A percentile compares a stretch with the other conserved stretches of the same genome.
These are phyloP conservation scores for Aspergillus asperescens DNA, from an alignment of 495 filamentous ascomycete genomes.

Conservation along the genomic window DNA sequence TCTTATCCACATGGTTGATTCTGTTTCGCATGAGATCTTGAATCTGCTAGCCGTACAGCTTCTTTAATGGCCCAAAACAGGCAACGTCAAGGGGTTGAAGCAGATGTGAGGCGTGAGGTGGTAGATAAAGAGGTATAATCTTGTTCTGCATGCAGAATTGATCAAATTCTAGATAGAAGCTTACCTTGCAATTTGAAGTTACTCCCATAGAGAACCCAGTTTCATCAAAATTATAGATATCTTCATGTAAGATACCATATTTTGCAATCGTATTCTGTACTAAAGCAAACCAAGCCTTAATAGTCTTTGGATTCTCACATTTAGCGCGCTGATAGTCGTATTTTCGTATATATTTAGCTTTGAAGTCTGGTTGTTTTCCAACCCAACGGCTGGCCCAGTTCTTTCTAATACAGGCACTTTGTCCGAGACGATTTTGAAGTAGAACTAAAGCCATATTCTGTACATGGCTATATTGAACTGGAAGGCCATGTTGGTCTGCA, in stretches of 20 bases:
- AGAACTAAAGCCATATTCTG: neutral
- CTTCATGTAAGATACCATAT: conserved; percentile 26
- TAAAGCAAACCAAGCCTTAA: neutral
- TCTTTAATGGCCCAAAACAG: neutral
- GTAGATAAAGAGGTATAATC: conserved; percentile 4
- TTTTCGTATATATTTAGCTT: conserved; percentile 9
- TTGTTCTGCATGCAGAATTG: neutral
- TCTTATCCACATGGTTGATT: conserved; percentile 1
- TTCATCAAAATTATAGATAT: conserved; percentile 46
- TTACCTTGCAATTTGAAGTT: neutral
- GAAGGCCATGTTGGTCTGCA: neutral
- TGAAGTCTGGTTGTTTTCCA: conserved; percentile 1
- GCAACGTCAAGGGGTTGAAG: neutral
- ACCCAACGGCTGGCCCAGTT: conserved; percentile 5
- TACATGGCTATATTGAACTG: neutral
- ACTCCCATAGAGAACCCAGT: conserved; percentile 17
- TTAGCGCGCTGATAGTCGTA: conserved; percentile 11
- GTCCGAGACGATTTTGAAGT: neutral
- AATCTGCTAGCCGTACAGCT: neutral
- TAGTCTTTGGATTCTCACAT: conserved; percentile 8
- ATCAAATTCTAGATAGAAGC: neutral
- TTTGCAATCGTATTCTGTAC: conserved; percentile 20
- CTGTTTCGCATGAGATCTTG: neutral
- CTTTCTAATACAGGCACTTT: neutral
- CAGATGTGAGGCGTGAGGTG: neutral